Percentiles rank a stretch among this genome's conserved stretches.
Conservation (phyloP, 768 basidiomycete species). For the Exsudoporus frostii region DNA sequence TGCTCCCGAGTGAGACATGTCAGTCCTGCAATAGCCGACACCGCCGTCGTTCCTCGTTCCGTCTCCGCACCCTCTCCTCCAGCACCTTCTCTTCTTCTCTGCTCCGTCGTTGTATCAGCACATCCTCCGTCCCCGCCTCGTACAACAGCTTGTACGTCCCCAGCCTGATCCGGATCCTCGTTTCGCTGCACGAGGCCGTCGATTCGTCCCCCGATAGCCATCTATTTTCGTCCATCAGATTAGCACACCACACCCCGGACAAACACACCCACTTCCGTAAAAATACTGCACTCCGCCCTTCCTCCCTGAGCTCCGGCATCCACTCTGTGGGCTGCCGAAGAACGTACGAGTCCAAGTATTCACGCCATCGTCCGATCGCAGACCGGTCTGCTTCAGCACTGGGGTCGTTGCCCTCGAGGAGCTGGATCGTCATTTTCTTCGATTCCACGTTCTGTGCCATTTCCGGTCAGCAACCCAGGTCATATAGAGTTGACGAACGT, state of each 20-base stretch:
- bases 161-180: constrained; percentile 51
- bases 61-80: constrained; percentile 38
- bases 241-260: constrained; percentile 7
- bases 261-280: constrained; percentile 52
- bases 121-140: constrained; percentile 63
- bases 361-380: constrained; percentile 59
- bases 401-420: constrained; percentile 61
- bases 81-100: constrained; percentile 34
- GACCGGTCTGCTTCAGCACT: constrained; percentile 56
- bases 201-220: constrained; percentile 39
- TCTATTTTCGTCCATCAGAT: constrained; percentile 47
- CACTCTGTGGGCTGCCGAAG: constrained; percentile 72
- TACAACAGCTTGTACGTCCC: constrained; percentile 70
- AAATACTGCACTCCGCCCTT: constrained; percentile 43
- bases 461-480: constrained; percentile 7
- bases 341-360: constrained; percentile 72
- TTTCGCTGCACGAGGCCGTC: constrained; percentile 15
- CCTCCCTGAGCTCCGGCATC: constrained; percentile 42
- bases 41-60: constrained; percentile 57
- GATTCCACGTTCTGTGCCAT: constrained; percentile 48
- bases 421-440: constrained; percentile 56
- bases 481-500: background rate
- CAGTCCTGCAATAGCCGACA: constrained; percentile 34
- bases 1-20: background rate
- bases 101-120: constrained; percentile 38